Evolutionary conservation across 371 early-diverging fungal species (phyloP).

Genomic region (Rhizopus microsporus): DNA sequence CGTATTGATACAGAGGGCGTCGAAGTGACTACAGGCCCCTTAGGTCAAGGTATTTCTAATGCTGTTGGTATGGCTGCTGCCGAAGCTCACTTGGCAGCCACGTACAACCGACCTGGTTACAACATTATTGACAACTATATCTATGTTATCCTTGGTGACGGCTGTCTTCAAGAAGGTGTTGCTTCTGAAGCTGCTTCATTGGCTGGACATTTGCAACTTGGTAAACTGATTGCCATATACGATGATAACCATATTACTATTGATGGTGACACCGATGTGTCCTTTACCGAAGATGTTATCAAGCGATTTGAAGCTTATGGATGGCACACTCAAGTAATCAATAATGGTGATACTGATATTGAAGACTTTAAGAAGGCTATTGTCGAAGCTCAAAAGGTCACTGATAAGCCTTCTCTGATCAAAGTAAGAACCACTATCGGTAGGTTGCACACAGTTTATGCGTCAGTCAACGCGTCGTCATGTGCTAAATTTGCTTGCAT

Average conservation of each 20-base stretch:
- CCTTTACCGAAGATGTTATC: constrained; percentile 94
- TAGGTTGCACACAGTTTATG: constrained; percentile 71
- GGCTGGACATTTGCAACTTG: constrained; percentile 93
- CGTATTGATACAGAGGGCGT: constrained; percentile 84
- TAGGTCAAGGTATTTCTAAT: constrained; percentile 90
- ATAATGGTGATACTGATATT: constrained; percentile 85
- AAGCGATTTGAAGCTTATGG: constrained; percentile 94
- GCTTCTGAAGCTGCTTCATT: constrained; percentile 94
- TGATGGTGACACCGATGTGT: constrained; percentile 90
- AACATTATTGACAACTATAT: constrained; percentile 85
- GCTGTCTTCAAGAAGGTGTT: constrained; percentile 99
- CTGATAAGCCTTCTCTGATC: constrained; percentile 89
- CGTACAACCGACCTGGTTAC: constrained; percentile 86
- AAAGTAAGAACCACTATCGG: constrained; percentile 86
- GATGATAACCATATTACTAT: constrained; percentile 98
- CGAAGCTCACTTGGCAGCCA: constrained; percentile 86
- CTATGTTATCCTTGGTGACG: constrained; percentile 95
- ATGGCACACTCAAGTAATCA: constrained; percentile 85
- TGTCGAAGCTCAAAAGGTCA: constrained; percentile 78
- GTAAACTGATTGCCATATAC: constrained; percentile 96
- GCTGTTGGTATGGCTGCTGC: constrained; percentile 97
- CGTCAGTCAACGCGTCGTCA: not conserved
- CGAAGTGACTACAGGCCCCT: constrained; percentile 99
- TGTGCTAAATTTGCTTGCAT: not conserved
- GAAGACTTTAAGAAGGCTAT: constrained; percentile 74